These are phyloP conservation scores for Ocimum tenuiflorum DNA, from an alignment of 257 asterid species.

Conservation along the genomic window DNA sequence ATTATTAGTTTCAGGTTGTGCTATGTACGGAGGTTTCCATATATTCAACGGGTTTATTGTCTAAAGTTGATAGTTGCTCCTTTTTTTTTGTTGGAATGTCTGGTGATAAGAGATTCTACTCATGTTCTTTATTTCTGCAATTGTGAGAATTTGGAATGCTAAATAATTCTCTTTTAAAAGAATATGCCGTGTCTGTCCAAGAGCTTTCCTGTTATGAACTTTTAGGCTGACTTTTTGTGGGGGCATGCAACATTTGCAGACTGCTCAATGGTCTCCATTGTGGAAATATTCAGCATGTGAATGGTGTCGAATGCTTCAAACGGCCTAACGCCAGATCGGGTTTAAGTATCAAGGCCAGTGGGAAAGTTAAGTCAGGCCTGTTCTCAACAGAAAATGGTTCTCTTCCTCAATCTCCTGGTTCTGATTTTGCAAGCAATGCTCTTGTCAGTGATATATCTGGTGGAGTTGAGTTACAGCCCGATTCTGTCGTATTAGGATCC, in stretches of 20 bases:
- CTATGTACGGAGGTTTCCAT: background rate
- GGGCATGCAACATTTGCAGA: conserved; percentile 37
- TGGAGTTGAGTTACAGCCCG: conserved; percentile 54
- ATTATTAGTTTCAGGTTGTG: background rate
- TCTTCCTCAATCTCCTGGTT: conserved; percentile 28
- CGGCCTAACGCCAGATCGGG: conserved; percentile 31
- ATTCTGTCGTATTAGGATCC: conserved; percentile 49
- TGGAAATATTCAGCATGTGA: conserved; percentile 30
- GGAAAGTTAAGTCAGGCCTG: conserved; percentile 39
- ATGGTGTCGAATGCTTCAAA: conserved; percentile 36
- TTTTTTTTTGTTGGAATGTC: background rate
- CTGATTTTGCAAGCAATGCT: conserved; percentile 25
- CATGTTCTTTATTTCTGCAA: background rate
- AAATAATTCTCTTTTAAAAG: background rate
- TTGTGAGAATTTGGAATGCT: background rate
- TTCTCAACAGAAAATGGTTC: conserved; percentile 47
- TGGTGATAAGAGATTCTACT: conserved; percentile 1
- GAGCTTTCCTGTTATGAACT: background rate
- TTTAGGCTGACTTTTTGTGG: conserved; percentile 10
- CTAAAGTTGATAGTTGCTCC: conserved; percentile 2
- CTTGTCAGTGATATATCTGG: conserved; percentile 36
- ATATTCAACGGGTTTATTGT: background rate
- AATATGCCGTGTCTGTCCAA: background rate
- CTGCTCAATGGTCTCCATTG: conserved; percentile 41
- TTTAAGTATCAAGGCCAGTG: conserved; percentile 31